Evolutionary conservation across 192 early-diverging fungal genomes (phyloP), one percentile per base, ranked within the genome.

Genomic region (Backusella tuberculispora): DNA sequence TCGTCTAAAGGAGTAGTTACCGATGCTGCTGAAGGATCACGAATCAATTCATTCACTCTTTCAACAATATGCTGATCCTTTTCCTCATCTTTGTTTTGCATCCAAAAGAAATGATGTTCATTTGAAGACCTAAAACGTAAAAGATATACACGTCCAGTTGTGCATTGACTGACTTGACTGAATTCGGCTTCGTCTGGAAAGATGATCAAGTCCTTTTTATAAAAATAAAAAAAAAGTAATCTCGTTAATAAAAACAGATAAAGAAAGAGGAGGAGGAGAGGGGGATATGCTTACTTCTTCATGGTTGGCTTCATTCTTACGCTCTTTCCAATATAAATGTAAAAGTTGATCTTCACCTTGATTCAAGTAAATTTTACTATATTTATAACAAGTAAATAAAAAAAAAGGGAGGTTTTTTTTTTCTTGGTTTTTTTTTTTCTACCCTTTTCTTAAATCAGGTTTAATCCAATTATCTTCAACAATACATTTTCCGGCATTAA

Each of bases 321-420:
- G 84, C 42, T 93, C 91, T 69, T 90, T 92, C 95, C 95, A 96
- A 75, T 85, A 92, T 60, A 96, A 92, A 71, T 92, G 93, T 78
- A 93, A 76, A 21, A 95, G 78, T 24, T 85, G 87, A 63, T 94
- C 93, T n/a, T 92, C 90, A 9, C 83, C 83, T 74, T 86, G 85
- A 41, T 88, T 84, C 88, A 91, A 88, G 74, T 88, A 89, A 40
- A 91, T 78, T 26, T 86, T 69, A 17, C 89, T 89, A 10, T 34
- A 34, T 7, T 41, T 34, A 34, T 34, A 34, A 34, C 2, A 34
- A 69, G 37, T 9, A 4, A 13, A 10, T 63, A 74, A 15, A 65
- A 60, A 13, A 64, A 1, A 15, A 50, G 45, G 9, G 12, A 3
- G 19, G 8, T 53, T 53, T 19, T 24, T 53, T 21, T 53, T 24